These are phyloP conservation scores for Cercophora samala DNA, from an alignment of 495 filamentous ascomycete species.

Conservation along the genomic window DNA sequence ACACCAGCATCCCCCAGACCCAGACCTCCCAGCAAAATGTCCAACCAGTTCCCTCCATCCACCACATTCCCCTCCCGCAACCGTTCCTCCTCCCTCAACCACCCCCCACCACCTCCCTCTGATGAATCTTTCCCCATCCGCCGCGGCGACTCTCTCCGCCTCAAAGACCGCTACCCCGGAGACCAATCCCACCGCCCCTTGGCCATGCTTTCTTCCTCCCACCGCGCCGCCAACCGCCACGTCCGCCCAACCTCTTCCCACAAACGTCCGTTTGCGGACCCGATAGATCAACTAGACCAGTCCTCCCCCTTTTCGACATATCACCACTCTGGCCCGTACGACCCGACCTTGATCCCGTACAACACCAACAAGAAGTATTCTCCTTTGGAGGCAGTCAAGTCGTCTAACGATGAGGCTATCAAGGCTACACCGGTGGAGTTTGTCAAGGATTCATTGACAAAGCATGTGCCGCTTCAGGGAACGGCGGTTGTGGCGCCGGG, in stretches of 20 bases:
- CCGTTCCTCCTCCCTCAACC: not conserved
- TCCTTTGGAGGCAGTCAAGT: slow-evolving; percentile 74
- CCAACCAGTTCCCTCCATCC: not conserved
- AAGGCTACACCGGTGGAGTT: slow-evolving; percentile 79
- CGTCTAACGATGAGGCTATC: slow-evolving; percentile 73
- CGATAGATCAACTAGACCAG: slow-evolving; percentile 75
- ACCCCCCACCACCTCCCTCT: not conserved
- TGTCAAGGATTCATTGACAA: slow-evolving; percentile 67
- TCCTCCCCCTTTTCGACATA: slow-evolving; percentile 54
- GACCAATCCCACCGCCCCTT: slow-evolving; percentile 62
- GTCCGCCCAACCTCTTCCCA: slow-evolving; percentile 19
- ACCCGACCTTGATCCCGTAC: slow-evolving; percentile 70
- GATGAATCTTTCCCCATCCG: slow-evolving; percentile 23
- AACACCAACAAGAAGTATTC: slow-evolving; percentile 60
- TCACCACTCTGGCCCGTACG: slow-evolving; percentile 91
- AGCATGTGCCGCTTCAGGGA: slow-evolving; percentile 82
- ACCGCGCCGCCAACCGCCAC: slow-evolving; percentile 57
- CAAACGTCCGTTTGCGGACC: slow-evolving; percentile 65
- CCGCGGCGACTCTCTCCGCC: slow-evolving; percentile 25
- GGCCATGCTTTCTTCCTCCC: slow-evolving; percentile 55
- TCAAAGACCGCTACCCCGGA: slow-evolving; percentile 48
- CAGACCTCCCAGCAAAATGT: not conserved
- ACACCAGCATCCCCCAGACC: not conserved
- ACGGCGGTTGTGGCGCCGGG: slow-evolving; percentile 75
- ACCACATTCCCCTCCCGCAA: not conserved